Base-by-base conservation (phyloP, 768 basidiomycete genomes). In the Brasilioporus rufonigricans region DNA sequence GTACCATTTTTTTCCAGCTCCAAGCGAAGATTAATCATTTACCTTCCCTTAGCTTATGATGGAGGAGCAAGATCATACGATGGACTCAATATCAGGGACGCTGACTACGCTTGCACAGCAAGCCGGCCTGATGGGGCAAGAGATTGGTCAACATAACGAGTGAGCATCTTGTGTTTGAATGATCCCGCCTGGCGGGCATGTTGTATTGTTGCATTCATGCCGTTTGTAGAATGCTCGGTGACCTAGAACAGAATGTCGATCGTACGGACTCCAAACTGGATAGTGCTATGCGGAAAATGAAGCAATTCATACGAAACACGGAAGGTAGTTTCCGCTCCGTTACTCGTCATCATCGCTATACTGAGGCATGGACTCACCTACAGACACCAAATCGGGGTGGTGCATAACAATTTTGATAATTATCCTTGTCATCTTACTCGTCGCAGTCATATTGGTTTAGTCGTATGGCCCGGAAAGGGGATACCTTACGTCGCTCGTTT, bases 111-210 rank as follows among this genome's bases (percentile, higher is more conserved):
- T 99, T 8, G 86, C 87, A 0, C 86, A 91, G 59, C 97, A 98
- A 72, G 97, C 97, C 0, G 89, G 88, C 12, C 75, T 98, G 31
- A 99, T 99, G 85, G 96, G 96, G 0, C 85, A 84, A 53, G 97
- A 99, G 67, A 91, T 98, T 47, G 76, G 69, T 10, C 93, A 95
- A 66, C 97, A 99, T 64, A 91, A 88, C 61, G 91, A 92, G 96
- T 96, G 58, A 58, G 84, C 63, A n/a, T 32, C 24, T 29, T 36
- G 31, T 44, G 69, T 57, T 21, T 44, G 71, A 27, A 5, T 27
- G 23, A 19, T 44, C 43, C 48, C 21, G 23, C 38, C 16, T 12
- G 11, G 9, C 43, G 26, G 32, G 12, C 10, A 45, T 39, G 19
- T 48, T 13, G 12, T 24, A 32, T 24, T 13, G 18, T 21, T 35